These are phyloP conservation scores for Pseudogymnoascus sp. DNA, from an alignment of 2,329 filamentous ascomycete genomes.

Conservation along the genomic window DNA sequence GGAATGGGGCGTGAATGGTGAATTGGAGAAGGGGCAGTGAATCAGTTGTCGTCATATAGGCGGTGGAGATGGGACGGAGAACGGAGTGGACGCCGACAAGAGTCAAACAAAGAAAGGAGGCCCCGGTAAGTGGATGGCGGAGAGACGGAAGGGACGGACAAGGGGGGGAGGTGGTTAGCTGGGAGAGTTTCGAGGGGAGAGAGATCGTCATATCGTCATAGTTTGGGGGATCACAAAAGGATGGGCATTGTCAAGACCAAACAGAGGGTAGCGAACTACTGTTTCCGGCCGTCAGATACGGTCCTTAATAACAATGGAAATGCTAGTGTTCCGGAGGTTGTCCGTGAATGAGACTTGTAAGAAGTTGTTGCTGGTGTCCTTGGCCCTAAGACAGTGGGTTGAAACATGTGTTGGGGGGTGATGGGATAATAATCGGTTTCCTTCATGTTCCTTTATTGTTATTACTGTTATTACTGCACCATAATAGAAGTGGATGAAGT, in stretches of 20 bases:
- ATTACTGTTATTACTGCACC: too few relatives aligned
- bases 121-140: not conserved
- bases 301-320: not conserved
- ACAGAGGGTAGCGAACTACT: not conserved
- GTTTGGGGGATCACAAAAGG: not conserved
- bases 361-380: not conserved
- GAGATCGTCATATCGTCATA: not conserved
- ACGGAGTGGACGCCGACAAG: not conserved
- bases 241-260: constrained; percentile 1
- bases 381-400: not conserved
- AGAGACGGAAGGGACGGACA: not conserved
- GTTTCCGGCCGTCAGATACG: not conserved
- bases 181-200: not conserved
- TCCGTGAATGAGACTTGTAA: not conserved
- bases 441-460: too few relatives aligned
- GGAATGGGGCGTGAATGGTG: too few relatives aligned
- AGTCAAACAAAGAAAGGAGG: not conserved
- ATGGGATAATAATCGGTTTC: too few relatives aligned
- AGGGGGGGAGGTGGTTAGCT: not conserved
- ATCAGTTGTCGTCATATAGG: not conserved
- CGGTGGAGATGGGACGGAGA: not conserved
- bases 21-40: not conserved
- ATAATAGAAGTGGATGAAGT: not conserved
- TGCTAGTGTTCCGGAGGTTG: not conserved
- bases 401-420: not conserved